Evolutionary conservation across 352 stramenopile species (phyloP).

Genomic region (Pythium rishiriense): DNA sequence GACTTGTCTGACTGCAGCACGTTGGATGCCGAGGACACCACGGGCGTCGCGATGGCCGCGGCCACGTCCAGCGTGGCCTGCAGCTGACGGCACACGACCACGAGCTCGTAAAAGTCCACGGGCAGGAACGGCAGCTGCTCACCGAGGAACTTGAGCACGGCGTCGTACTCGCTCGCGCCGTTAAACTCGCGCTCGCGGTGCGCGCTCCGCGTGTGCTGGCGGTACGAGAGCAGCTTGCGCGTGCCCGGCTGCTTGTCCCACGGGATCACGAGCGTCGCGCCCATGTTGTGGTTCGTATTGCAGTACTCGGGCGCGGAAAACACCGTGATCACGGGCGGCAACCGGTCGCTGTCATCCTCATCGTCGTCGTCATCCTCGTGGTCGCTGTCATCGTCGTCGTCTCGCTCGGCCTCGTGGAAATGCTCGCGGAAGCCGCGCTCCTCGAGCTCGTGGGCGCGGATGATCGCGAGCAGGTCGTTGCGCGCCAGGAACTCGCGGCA

Average conservation of each 20-base stretch:
- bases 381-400: not conserved
- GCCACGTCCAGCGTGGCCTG: conserved; percentile 44
- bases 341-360: not conserved
- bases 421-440: conserved; percentile 78
- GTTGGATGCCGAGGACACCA: conserved; percentile 22
- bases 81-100: conserved; percentile 62
- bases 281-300: conserved; percentile 83
- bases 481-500: conserved; percentile 63
- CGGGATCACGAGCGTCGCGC: conserved; percentile 67
- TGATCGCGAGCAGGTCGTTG: conserved; percentile 70
- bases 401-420: conserved; percentile 31
- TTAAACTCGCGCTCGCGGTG: conserved; percentile 55
- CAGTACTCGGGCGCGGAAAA: conserved; percentile 87
- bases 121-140: conserved; percentile 73
- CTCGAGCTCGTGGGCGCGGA: conserved; percentile 80
- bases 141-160: conserved; percentile 49
- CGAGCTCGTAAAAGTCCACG: conserved; percentile 77
- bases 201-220: conserved; percentile 69
- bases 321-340: conserved; percentile 73
- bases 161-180: conserved; percentile 54
- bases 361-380: not conserved
- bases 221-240: conserved; percentile 48
- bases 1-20: conserved; percentile 17
- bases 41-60: conserved; percentile 19
- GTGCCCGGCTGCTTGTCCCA: conserved; percentile 38